Evolutionary conservation across 768 basidiomycete species (phyloP).

Genomic region (Xerocomellus amylosporus): DNA sequence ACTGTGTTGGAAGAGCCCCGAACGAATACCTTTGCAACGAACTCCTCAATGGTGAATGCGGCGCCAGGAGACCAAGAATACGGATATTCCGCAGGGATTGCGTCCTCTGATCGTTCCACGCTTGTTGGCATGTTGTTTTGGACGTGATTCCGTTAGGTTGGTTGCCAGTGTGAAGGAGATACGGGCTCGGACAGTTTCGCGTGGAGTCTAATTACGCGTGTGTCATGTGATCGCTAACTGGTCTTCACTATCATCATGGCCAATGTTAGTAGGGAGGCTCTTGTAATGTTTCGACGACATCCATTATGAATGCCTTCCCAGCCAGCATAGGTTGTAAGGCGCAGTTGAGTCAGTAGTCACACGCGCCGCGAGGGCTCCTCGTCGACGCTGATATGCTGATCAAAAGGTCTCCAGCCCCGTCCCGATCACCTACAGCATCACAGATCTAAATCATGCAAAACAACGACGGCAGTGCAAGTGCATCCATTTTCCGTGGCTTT

Average conservation of each 20-base stretch:
- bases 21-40: constrained; percentile 48
- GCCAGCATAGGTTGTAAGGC: neutral
- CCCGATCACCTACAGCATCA: neutral
- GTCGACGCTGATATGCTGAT: neutral
- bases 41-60: constrained; percentile 46
- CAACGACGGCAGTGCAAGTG: neutral
- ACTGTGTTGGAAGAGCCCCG: neutral
- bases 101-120: constrained; percentile 36
- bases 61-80: constrained; percentile 53
- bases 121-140: constrained; percentile 10
- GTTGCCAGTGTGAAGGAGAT: neutral
- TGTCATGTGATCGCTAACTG: constrained; percentile 4
- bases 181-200: neutral
- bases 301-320: neutral
- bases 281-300: neutral
- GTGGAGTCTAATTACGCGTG: neutral
- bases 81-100: constrained; percentile 38
- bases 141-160: neutral
- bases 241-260: neutral
- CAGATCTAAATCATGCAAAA: neutral
- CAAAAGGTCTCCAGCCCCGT: neutral
- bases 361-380: neutral
- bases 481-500: neutral
- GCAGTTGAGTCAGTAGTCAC: neutral
- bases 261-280: neutral